phyloP scores from a whole-genome alignment of 768 basidiomycete genomes.

The Suillus subalutaceus region DNA sequence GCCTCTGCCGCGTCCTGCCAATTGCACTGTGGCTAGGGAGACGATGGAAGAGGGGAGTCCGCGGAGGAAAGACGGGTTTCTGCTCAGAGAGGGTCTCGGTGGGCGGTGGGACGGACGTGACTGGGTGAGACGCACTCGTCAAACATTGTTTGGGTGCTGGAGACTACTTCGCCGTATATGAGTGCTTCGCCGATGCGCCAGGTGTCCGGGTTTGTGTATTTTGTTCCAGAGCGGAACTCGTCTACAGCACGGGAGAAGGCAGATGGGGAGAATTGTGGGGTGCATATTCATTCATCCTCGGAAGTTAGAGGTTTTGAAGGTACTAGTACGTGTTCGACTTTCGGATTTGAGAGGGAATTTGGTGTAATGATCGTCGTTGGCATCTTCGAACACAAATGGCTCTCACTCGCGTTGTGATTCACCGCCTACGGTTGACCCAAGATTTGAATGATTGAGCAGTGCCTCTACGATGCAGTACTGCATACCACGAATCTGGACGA shows the following conservation, averaged over 20 bases:
- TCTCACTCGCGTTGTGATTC: constrained; percentile 32
- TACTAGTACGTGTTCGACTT: constrained; percentile 57
- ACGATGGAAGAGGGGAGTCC: constrained; percentile 74
- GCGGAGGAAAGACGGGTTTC: constrained; percentile 75
- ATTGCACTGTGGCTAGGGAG: constrained; percentile 85
- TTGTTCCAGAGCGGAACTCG: constrained; percentile 30
- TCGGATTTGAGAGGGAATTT: constrained; percentile 37
- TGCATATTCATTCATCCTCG: constrained; percentile 41
- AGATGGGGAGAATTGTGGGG: constrained; percentile 73
- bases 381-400: constrained; percentile 52
- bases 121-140: constrained; percentile 66
- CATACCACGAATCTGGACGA: constrained; percentile 28
- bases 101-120: neutral
- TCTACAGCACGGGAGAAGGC: constrained; percentile 60
- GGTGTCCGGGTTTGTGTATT: constrained; percentile 19
- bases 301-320: constrained; percentile 40
- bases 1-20: constrained; percentile 87
- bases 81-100: constrained; percentile 31
- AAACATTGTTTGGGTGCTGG: constrained; percentile 93
- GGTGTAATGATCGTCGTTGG: constrained; percentile 65
- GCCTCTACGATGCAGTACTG: constrained; percentile 19
- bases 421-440: constrained; percentile 54
- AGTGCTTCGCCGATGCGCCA: constrained; percentile 67
- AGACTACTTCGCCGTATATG: constrained; percentile 51
- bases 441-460: constrained; percentile 21